Evolutionary conservation across 257 asterid species (phyloP).

Genomic region (Jacaranda mimosifolia): DNA sequence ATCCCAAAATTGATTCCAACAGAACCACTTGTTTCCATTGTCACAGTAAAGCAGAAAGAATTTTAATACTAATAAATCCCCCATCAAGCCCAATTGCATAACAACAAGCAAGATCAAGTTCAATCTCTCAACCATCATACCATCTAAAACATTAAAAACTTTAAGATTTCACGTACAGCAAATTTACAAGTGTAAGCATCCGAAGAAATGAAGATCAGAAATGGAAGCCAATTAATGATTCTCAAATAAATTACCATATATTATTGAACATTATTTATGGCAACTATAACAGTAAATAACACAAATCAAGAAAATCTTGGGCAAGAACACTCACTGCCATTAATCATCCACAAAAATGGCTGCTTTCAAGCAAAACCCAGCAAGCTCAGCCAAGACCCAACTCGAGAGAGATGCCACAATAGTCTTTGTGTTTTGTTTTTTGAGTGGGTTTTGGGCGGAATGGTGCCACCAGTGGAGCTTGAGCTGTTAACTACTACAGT

Average conservation of each 20-base stretch:
- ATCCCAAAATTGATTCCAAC: neutral
- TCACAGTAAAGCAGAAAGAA: neutral
- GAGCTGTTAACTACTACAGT: neutral
- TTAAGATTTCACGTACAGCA: no score
- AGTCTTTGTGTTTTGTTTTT: neutral
- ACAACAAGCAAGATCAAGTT: neutral
- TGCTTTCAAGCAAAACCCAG: slow-evolving; percentile 36
- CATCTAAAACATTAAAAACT: neutral
- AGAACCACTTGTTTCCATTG: neutral
- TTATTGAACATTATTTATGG: neutral
- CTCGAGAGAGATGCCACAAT: slow-evolving; percentile 17
- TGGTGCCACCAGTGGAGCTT: slow-evolving; percentile 34
- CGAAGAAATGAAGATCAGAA: neutral
- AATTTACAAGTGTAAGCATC: neutral
- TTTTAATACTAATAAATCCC: neutral
- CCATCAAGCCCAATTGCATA: neutral
- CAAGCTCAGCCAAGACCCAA: slow-evolving; percentile 19
- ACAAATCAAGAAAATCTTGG: slow-evolving; percentile 30
- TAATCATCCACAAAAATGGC: slow-evolving; percentile 29
- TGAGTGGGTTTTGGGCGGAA: slow-evolving; percentile 22
- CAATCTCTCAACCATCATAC: neutral
- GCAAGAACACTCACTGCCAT: slow-evolving; percentile 51
- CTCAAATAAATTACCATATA: neutral
- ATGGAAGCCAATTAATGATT: slow-evolving; percentile 17
- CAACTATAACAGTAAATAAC: neutral